phyloP scores from a whole-genome alignment of 495 filamentous ascomycete genomes.

The Neurospora tetraspora region DNA sequence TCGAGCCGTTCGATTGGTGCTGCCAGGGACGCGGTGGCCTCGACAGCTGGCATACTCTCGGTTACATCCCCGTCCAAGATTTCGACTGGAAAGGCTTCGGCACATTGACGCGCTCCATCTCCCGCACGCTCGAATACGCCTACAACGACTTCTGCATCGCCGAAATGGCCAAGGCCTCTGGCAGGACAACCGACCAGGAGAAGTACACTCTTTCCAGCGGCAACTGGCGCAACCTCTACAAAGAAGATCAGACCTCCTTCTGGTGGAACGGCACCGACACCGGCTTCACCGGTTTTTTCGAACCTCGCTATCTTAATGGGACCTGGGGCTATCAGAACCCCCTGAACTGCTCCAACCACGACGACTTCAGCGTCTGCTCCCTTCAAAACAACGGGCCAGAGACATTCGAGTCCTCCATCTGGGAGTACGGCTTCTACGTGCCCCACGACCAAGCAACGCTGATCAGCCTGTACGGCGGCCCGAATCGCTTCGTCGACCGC shows the following conservation, averaged over 20 bases:
- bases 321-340: slow-evolving; percentile 65
- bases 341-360: slow-evolving; percentile 49
- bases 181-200: slow-evolving; percentile 42
- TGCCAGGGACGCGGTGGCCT: slow-evolving; percentile 61
- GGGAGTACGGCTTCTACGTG: slow-evolving; percentile 58
- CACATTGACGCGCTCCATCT: slow-evolving; percentile 60
- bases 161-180: slow-evolving; percentile 48
- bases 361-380: slow-evolving; percentile 45
- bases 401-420: slow-evolving; percentile 61
- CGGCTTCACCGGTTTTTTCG: slow-evolving; percentile 57
- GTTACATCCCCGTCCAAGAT: slow-evolving; percentile 61
- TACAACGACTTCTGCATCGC: slow-evolving; percentile 72
- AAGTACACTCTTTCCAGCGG: slow-evolving; percentile 52
- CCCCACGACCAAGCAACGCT: slow-evolving; percentile 61
- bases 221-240: slow-evolving; percentile 64
- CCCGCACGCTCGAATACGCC: slow-evolving; percentile 64
- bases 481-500: slow-evolving; percentile 46
- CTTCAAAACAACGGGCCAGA: slow-evolving; percentile 53
- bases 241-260: slow-evolving; percentile 48
- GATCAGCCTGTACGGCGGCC: slow-evolving; percentile 51
- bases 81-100: slow-evolving; percentile 59
- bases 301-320: slow-evolving; percentile 54
- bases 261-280: slow-evolving; percentile 49
- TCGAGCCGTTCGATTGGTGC: slow-evolving; percentile 62
- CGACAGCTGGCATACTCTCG: slow-evolving; percentile 55